Base-by-base conservation (phyloP, 1,284 basidiomycete genomes). In the Ustilago curta region DNA sequence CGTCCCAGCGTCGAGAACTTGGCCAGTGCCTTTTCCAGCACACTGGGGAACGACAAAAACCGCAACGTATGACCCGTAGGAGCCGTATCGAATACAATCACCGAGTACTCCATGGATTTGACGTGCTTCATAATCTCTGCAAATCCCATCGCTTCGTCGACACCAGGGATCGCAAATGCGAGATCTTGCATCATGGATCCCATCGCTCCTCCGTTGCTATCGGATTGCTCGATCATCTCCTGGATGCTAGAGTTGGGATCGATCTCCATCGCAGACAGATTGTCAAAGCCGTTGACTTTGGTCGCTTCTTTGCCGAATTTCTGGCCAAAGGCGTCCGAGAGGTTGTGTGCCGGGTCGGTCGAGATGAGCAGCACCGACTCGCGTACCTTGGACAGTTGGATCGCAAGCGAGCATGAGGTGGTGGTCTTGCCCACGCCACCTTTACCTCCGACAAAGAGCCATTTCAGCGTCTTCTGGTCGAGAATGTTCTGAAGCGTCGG, bases 121-220 rank as follows among this genome's bases (percentile, higher is more conserved):
- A 99, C 97, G 86, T 98, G 95, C 90, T 99, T 99, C 97, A 99
- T 99, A 86, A 99, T 97, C 86, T 99, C 96, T 0, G 96, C 97
- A 81, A 99, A 99, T 66, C 95, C 96, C 96, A 99, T 99, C 3
- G 96, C 96, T 86, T 99, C 96, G 84, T 99, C 96, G 1, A 99
- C 96, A 87, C 96, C 96, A 0, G 96, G 96, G 69, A 99, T 99
- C 1, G 97, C 95, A 83, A 99, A 99, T 0, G 96, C 97, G 42
- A 99, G 89, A 86, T 99, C 96, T 86, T 99, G 96, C 94, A 99
- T 97, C 93, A 99, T 98, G 73, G 92, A 91, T 37, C 94, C 94
- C 95, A 99, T 97, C 5, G 94, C 95, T 49, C 86, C 85, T 79
- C 87, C 86, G 27, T 93, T 93, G 65, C 90, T 90, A 84, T 97